Evolutionary conservation across 2,329 filamentous ascomycete genomes (phyloP), one percentile per base, ranked within the genome.

Genomic region (Blastomyces gilchristii): DNA sequence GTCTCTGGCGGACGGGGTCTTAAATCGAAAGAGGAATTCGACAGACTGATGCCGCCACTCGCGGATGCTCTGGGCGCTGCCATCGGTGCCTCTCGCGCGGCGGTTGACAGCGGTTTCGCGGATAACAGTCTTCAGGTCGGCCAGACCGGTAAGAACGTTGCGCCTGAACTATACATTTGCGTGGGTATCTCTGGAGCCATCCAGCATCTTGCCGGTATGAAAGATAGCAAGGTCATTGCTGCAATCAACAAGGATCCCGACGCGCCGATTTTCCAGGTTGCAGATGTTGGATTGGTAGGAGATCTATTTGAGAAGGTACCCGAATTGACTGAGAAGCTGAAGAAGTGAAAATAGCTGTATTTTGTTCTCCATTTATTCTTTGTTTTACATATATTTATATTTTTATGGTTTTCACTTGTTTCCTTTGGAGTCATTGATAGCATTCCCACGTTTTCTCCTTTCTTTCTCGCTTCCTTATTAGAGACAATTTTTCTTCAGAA

Each of bases 141-240:
- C 56, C 94, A 99, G 82, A 99, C 94, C 16, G 94, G 94, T 72
- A 99, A 99, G 84, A 96, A 97, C 66, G 93, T 99, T 62, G 94
- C 94, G 57, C 94, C 94, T 64, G 88, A 99, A 77, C 81, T 99
- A 65, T 99, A 99, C 75, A 83, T 99, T 69, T 95, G 91, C 62
- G 92, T 93, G 14, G 94, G 94, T 72, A 97, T 99, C 70, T 96
- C 91, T 9, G 94, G 94, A 62, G 94, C 94, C 28, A 99, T 99
- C 70, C 94, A 99, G 79, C 94, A 99, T 81, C 78, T 99, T 78
- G 94, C 94, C 41, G 94, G 94, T 74, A 99, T 99, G 94, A 99
- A 99, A 84, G 94, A 99, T 74, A 97, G 91, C 81, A 99, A 99
- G 81, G 94, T 99, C 64, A 99, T 99, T 79, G 94, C 93, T 28